Base-by-base conservation (phyloP, 1,139 yeast genomes). In the Sugiyamaella xylanicola region DNA sequence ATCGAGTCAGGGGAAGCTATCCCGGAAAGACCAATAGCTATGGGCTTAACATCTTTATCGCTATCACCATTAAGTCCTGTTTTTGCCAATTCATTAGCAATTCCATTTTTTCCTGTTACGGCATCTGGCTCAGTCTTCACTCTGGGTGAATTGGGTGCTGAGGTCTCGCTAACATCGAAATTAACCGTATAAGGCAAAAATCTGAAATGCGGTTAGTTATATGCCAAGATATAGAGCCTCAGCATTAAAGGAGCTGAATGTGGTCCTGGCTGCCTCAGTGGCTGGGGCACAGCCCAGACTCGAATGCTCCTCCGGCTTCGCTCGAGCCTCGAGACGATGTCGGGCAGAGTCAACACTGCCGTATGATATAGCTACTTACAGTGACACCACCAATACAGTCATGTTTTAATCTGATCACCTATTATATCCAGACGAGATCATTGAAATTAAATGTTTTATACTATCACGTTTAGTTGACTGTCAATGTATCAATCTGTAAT, bases 101-200 rank as follows among this genome's bases (percentile, higher is more conserved):
- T 43, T 7, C 29, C 50, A 46, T 46, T 46, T 36, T 21, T 46
- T 13, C 13, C 50, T 19, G 35, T 21, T 13, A 36, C 50, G 13
- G 50, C 20, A 2, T 25, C 50, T 25, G 56, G 27, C 2, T 20
- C 35, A 19, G 55, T 44, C 35, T 25, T 48, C 11, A 16, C 44
- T n/a, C 37, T 15, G 15, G 29, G 41, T 16, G 51, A 37, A 2
- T 22, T 39, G 17, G 56, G 32, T 2, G 35, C 40, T n/a, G 56
- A 46, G 11, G 53, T 55, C n/a, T 53, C 65, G 1, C 70, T 77
- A 2, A 84, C 79, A 63, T 85, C 86, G 65, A 86, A 86, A 62
- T 84, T 86, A 36, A 85, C 87, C 2, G 92, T 84, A 64, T 84
- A 83, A 2, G 93, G 92, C 42, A 86, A 74, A 62, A 86, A 85